These are phyloP conservation scores for Diaporthe sp. DNA, from an alignment of 2,329 filamentous ascomycete genomes.

Conservation along the genomic window DNA sequence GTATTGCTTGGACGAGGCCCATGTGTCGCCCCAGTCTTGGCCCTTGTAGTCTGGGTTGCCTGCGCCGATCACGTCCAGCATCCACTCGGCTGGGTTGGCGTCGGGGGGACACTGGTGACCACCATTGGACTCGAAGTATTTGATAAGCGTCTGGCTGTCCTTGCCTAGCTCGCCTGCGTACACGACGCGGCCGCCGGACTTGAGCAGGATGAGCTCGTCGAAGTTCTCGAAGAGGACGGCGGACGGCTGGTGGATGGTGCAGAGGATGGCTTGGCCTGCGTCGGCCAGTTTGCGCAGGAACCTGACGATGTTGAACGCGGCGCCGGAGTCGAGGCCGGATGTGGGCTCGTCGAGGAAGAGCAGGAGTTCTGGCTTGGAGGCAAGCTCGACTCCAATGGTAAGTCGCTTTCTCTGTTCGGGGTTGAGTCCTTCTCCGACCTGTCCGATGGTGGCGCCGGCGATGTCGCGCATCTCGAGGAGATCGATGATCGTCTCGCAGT, in stretches of 20 bases:
- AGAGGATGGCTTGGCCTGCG: conserved; percentile 58
- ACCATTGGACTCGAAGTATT: conserved; percentile 73
- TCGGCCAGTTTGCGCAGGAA: conserved; percentile 75
- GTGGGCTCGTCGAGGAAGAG: conserved; percentile 84
- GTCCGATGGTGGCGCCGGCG: conserved; percentile 78
- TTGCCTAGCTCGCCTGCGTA: conserved; percentile 70
- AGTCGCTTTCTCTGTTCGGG: conserved; percentile 66
- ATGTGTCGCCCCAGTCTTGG: conserved; percentile 54
- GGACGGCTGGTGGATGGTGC: conserved; percentile 61
- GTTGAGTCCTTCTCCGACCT: conserved; percentile 74
- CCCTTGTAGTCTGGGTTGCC: conserved; percentile 63
- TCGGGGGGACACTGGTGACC: conserved; percentile 59
- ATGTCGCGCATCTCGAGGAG: conserved; percentile 78
- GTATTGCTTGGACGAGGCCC: conserved; percentile 52
- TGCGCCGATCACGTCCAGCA: conserved; percentile 61
- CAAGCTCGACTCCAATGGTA: conserved; percentile 82
- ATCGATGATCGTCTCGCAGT: conserved; percentile 78
- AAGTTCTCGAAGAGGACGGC: conserved; percentile 60
- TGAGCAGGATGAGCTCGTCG: conserved; percentile 68
- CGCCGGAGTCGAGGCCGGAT: conserved; percentile 80
- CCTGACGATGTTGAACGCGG: conserved; percentile 79
- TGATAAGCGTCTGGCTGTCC: conserved; percentile 61
- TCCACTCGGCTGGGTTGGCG: conserved; percentile 76
- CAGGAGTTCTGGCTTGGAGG: conserved; percentile 78
- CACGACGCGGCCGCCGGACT: conserved; percentile 66